Conservation (phyloP, 2,329 filamentous ascomycete species). For the Triangularia verruculosa region DNA sequence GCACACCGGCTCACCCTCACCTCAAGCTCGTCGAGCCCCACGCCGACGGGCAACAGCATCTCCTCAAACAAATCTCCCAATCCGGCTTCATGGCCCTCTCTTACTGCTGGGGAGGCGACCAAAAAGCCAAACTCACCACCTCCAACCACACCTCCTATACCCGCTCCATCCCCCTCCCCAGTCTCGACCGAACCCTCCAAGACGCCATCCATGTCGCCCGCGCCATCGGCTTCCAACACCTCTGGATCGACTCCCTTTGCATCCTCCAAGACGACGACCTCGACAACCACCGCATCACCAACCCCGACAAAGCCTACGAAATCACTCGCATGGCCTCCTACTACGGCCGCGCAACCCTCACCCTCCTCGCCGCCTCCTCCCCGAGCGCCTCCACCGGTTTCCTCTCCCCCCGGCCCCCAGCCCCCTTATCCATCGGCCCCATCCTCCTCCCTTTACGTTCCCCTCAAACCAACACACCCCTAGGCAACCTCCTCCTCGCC, state of each 20-base stretch:
- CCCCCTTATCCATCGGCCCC: neutral
- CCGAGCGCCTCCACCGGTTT: neutral
- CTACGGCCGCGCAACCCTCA: slow-evolving; percentile 9
- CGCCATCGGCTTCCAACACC: neutral
- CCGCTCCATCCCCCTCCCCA: neutral
- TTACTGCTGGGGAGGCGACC: slow-evolving; percentile 16
- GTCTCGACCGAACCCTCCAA: slow-evolving; percentile 1
- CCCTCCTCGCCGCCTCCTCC: slow-evolving; percentile 9
- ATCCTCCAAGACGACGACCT: slow-evolving; percentile 13
- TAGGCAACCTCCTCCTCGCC: neutral
- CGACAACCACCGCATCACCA: neutral
- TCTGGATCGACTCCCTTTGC: slow-evolving; percentile 16
- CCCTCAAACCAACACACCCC: neutral
- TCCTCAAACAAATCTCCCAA: neutral
- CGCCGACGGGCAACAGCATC: neutral
- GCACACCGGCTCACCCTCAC: neutral
- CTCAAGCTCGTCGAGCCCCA: neutral
- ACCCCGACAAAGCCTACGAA: slow-evolving; percentile 9
- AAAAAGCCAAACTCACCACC: slow-evolving; percentile 6
- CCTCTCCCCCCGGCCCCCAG: neutral
- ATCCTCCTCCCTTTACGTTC: neutral
- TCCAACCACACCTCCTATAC: neutral
- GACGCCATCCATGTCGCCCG: slow-evolving; percentile 8
- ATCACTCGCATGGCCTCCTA: slow-evolving; percentile 13
- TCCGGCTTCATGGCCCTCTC: slow-evolving; percentile 13